Evolutionary conservation across 1,284 basidiomycete species (phyloP), one percentile per base, ranked within the genome.

Genomic region (Apiotrichum mycotoxinovorans): DNA sequence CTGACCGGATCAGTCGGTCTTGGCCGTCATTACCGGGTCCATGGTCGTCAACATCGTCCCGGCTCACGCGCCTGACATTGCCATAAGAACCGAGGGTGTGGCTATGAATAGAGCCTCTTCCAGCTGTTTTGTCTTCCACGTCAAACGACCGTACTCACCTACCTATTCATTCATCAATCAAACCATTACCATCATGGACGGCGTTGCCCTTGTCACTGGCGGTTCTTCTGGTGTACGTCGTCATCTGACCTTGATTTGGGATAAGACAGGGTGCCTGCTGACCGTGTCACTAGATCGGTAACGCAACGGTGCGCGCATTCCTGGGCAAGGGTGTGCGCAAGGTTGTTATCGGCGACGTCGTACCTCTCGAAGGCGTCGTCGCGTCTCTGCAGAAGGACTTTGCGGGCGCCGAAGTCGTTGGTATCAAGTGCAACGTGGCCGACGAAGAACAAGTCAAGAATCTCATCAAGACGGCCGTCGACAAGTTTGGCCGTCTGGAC

Each of bases 401-500:
- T 33, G 14, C 41, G 10, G 43, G 40, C 15, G 47, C 37, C 17
- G 45, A 56, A 7, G 37, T 58, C 4, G 42, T 63, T 7, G 20
- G 47, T 2, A 27, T 63, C 12, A 34, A 43, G 22, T 52, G 53
- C 41, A 52, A 62, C 59, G 60, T 66, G 0, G 50, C 56, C 27
- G 47, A 62, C 47, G 56, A 59, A 27, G 44, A 34, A 2, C 42
- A 47, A 11, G 60, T 66, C 17, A 56, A 54, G 43, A 38, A 34
- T 14, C 49, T 62, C 27, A 45, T 63, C 3, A 11, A 38, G 9
- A 20, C 33, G 0, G 53, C 56, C 0, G 58, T 58, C 1, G 30
- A 48, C n/a, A 37, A 38, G 35, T 72, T 67, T 41, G 69, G 69
- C 12, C 62, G 69, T 18, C 27, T 72, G 22, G 70, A 72, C 58